Evolutionary conservation across 2,329 filamentous ascomycete genomes (phyloP), one percentile per base, ranked within the genome.

Genomic region (Sordariomycetes sp.): DNA sequence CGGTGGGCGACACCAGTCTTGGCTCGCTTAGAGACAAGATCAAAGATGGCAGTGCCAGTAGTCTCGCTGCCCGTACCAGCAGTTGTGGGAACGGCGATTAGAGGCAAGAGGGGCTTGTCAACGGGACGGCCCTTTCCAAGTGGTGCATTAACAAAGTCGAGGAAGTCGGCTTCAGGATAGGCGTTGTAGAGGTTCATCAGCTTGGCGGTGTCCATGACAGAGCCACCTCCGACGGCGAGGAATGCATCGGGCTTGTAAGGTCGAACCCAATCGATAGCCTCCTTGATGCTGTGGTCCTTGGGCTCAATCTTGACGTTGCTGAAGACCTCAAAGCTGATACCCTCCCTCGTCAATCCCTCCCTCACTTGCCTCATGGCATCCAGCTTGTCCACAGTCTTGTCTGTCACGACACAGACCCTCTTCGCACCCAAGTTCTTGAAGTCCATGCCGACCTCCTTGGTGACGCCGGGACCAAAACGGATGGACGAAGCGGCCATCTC

Each of bases 401-500:
- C 92, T 12, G 92, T 98, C 12, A 98, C 87, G 5, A 98, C 85
- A 54, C 86, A 85, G 38, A 98, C 90, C 29, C 79, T 79, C 64
- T 86, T 83, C 6, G 82, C 79, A 11, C 84, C 83, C 68, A 98
- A 72, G 54, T 98, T 96, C 61, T 79, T 82, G 46, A 96, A 80
- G 59, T 98, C 92, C 92, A 96, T 96, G 43, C 92, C 92, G 15
- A 98, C 87, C 59, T 98, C 92, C 58, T 86, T 86, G 17, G 92
- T 98, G 37, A 82, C 84, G 6, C 92, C 92, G 0, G 86, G 86
- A 0, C 92, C 92, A 49, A 96, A 98, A 10, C 92, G 79, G 50
- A 98, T 95, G 19, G 82, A 86, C 2, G 86, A 94, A 2, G 92
- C 87, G 0, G 92, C 92, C 90, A 98, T 94, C 58, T 98, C 92